phyloP scores from a whole-genome alignment of 345 rosid genomes.

The Populus davidiana region DNA sequence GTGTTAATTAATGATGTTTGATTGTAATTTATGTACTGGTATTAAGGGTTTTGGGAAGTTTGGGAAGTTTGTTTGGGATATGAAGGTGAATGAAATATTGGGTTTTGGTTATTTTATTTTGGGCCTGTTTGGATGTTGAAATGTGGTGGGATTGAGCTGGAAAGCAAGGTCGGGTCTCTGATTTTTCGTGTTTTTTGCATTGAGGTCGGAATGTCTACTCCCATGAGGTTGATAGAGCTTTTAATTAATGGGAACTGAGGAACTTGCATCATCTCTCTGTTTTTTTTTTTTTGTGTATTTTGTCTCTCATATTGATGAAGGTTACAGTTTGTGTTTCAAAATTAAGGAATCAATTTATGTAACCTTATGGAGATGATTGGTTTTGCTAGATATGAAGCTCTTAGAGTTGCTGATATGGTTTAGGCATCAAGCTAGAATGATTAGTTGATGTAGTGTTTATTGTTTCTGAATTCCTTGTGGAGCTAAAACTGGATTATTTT shows the following conservation, averaged over 20 bases:
- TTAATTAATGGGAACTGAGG: background rate
- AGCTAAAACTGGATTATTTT: background rate
- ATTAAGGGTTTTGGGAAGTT: background rate
- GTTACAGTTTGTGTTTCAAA: background rate
- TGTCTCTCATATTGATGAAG: background rate
- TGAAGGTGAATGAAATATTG: background rate
- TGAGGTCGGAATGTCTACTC: background rate
- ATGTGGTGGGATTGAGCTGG: background rate
- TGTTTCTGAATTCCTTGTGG: background rate
- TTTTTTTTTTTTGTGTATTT: too few species aligned
- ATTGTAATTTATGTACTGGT: background rate
- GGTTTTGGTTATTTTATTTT: background rate
- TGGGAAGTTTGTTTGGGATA: background rate
- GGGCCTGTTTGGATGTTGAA: background rate
- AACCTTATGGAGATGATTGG: background rate
- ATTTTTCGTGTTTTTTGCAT: background rate
- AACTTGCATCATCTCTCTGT: background rate
- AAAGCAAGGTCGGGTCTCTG: background rate
- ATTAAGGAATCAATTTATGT: background rate
- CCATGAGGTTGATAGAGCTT: background rate
- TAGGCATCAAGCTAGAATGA: background rate
- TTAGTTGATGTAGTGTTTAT: background rate
- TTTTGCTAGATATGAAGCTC: background rate
- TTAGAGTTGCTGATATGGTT: background rate
- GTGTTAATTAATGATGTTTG: background rate